Base-by-base conservation (phyloP, 1,139 yeast genomes). In the Sugiyamaella paludigena region DNA sequence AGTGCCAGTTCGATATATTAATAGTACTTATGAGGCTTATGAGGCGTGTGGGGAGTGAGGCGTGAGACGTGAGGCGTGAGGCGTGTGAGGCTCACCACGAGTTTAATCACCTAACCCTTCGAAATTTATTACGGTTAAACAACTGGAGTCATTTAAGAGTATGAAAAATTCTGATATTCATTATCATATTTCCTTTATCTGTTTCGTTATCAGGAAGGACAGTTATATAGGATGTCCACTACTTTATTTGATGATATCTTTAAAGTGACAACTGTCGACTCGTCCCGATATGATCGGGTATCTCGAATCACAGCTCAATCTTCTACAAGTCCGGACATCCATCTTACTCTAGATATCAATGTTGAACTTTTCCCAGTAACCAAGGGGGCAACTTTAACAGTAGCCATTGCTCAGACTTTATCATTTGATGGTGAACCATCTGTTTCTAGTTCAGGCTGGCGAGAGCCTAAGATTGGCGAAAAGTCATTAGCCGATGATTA, bases 161-260 rank as follows among this genome's bases (percentile, higher is more conserved):
- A n/a, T 34, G 38, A 42, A 44, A 37, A 38, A 38, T 34, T 44
- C 43, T 26, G 27, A 34, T 31, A 9, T 28, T 13, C 24, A 26
- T 8, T 7, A 5, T 24, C 30, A 31, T 36, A 28, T 26, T 12
- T 11, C 33, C n/a, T 9, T 6, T 33, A 11, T 37, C 13, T 16
- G 7, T 12, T 16, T n/a, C n/a, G n/a, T n/a, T n/a, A n/a, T 8
- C 32, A 19, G 6, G 32, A 12, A 29, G 9, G 24, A 15, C 24
- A 12, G 8, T 27, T 15, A 16, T 19, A 9, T n/a, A 19, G 4
- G 7, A 58, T 56, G 61, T 50, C 60, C 16, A 43, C 86, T 57
- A 84, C 94, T 41, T 78, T 94, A 56, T 92, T 94, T 67, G 98
- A 92, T 71, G 98, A 92, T 72, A 83, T 89, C 70, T 92, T 94